Evolutionary conservation across 805 yeast species (phyloP).

Genomic region (Ogataea degrootiae): DNA sequence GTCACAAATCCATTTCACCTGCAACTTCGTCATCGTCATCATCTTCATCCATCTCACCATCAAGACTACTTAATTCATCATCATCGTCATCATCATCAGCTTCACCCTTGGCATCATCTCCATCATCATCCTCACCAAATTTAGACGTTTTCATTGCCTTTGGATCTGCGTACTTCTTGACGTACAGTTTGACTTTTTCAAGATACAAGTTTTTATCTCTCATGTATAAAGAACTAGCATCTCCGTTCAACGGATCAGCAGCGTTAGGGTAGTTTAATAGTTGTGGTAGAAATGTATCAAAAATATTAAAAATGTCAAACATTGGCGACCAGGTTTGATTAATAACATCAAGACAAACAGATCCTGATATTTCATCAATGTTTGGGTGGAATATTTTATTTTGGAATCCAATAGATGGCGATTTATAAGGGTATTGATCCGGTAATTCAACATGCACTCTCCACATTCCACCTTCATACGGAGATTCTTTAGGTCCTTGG

Average conservation of each 20-base stretch:
- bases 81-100: slow-evolving; percentile 25
- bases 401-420: slow-evolving; percentile 92
- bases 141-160: slow-evolving; percentile 22
- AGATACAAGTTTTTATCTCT: slow-evolving; percentile 64
- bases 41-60: slow-evolving; percentile 18
- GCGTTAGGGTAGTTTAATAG: slow-evolving; percentile 89
- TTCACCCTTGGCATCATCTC: slow-evolving; percentile 23
- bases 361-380: slow-evolving; percentile 84
- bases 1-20: slow-evolving; percentile 31
- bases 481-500: slow-evolving; percentile 81
- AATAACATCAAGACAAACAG: slow-evolving; percentile 92
- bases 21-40: slow-evolving; percentile 27
- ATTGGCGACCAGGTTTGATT: slow-evolving; percentile 98
- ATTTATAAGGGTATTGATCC: slow-evolving; percentile 90
- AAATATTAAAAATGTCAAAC: slow-evolving; percentile 87
- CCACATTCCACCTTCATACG: slow-evolving; percentile 90
- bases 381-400: slow-evolving; percentile 94
- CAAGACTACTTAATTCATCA: slow-evolving; percentile 8
- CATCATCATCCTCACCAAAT: slow-evolving; percentile 23
- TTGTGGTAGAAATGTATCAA: slow-evolving; percentile 92
- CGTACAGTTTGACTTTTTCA: slow-evolving; percentile 67
- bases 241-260: slow-evolving; percentile 87
- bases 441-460: slow-evolving; percentile 89
- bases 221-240: slow-evolving; percentile 76
- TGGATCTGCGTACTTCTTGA: slow-evolving; percentile 59